A percentile compares a stretch with the other conserved stretches of the same genome.
phyloP scores from a whole-genome alignment of 768 basidiomycete genomes.

The Suillus variegatus region DNA sequence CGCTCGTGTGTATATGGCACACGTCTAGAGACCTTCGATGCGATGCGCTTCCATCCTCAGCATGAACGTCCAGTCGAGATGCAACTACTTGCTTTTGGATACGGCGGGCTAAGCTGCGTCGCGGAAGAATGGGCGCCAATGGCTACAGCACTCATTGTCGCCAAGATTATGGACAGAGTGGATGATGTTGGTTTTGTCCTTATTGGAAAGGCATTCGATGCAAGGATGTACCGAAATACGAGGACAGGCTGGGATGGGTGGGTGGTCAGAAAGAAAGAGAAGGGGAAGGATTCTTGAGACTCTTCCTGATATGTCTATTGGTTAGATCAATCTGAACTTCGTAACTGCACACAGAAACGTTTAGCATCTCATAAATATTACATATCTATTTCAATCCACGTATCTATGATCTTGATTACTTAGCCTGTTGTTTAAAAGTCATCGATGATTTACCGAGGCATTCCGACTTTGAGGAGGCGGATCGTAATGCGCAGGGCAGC shows the following conservation, averaged over 20 bases:
- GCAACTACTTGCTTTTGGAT: conserved; percentile 46
- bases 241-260: conserved; percentile 50
- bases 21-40: conserved; percentile 45
- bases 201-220: conserved; percentile 7
- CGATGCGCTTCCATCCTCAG: conserved; percentile 39
- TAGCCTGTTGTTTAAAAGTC: neutral
- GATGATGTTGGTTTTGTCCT: conserved; percentile 28
- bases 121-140: conserved; percentile 53
- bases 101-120: conserved; percentile 36
- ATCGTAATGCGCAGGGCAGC: neutral
- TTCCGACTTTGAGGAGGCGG: neutral
- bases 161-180: conserved; percentile 40
- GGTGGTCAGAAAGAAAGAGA: conserved; percentile 19
- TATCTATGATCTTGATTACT: neutral
- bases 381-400: neutral
- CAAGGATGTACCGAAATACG: conserved; percentile 23
- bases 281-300: neutral
- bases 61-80: conserved; percentile 21
- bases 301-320: neutral
- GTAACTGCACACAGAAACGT: neutral
- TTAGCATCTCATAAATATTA: neutral
- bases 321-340: neutral
- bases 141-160: conserved; percentile 50
- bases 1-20: conserved; percentile 23
- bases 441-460: neutral